phyloP scores from a whole-genome alignment of 768 basidiomycete species.

The Crucibulum laeve region DNA sequence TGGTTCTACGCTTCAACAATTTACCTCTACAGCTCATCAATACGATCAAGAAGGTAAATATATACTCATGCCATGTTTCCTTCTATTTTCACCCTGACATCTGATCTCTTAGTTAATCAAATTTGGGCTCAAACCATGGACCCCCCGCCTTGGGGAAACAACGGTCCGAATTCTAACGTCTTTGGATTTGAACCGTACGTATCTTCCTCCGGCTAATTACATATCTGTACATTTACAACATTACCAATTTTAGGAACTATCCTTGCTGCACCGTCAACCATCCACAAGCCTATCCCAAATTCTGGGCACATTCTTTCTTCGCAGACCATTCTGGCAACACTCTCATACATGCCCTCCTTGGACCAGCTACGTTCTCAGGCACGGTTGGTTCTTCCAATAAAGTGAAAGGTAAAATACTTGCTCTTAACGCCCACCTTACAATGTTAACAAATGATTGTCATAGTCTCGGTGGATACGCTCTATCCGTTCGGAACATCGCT shows the following conservation, averaged over 20 bases:
- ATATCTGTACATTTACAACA: not conserved
- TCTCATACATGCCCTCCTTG: constrained; percentile 32
- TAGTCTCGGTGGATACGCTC: constrained; percentile 31
- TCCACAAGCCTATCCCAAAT: constrained; percentile 35
- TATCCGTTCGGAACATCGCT: constrained; percentile 36
- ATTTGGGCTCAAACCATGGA: constrained; percentile 36
- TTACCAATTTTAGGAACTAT: constrained; percentile 25
- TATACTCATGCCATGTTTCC: too few relatives aligned
- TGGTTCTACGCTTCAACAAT: not conserved
- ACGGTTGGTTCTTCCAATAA: constrained; percentile 24
- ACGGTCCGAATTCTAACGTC: constrained; percentile 34
- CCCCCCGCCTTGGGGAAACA: constrained; percentile 32
- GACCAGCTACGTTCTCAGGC: constrained; percentile 31
- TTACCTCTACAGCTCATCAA: constrained; percentile 26
- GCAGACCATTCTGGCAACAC: constrained; percentile 21
- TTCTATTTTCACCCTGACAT: not conserved
- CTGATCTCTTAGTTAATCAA: constrained; percentile 27
- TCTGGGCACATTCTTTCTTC: constrained; percentile 38
- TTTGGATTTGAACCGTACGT: constrained; percentile 39
- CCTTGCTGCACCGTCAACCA: constrained; percentile 42
- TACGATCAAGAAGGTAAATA: constrained; percentile 36
- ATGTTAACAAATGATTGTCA: not conserved
- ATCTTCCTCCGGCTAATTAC: not conserved
- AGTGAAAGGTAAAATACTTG: constrained; percentile 22
- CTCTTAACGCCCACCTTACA: not conserved